phyloP scores from a whole-genome alignment of 208 protist genomes.

The Leishmania major region DNA sequence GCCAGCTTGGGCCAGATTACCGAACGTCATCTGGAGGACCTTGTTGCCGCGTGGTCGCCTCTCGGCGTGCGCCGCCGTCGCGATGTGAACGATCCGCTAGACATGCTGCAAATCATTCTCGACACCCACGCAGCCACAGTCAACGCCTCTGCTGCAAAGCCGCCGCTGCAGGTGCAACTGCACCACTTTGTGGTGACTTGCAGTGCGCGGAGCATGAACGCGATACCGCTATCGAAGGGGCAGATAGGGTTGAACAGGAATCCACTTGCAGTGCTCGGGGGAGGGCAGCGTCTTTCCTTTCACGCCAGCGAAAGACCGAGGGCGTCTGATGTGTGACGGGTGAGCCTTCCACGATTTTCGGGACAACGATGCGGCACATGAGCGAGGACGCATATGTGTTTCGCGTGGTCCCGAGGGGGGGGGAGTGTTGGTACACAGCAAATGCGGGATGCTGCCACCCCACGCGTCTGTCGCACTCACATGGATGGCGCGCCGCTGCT shows the following conservation, averaged over 20 bases:
- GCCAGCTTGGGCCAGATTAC: neutral
- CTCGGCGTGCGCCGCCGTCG: slow-evolving; percentile 44
- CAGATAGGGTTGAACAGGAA: neutral
- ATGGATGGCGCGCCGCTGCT: neutral
- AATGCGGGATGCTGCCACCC: neutral
- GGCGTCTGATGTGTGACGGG: neutral
- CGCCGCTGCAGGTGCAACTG: slow-evolving; percentile 59
- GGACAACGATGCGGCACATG: neutral
- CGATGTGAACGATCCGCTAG: slow-evolving; percentile 51
- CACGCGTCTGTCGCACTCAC: neutral
- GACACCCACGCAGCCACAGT: slow-evolving; percentile 13
- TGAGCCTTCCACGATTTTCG: neutral
- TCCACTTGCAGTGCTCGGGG: neutral
- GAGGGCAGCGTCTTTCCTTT: neutral
- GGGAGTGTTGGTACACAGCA: neutral
- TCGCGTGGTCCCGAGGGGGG: neutral
- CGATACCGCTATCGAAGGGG: slow-evolving; percentile 7
- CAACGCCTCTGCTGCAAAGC: neutral
- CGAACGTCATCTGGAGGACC: neutral
- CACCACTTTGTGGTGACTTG: slow-evolving; percentile 82
- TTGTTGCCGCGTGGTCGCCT: slow-evolving; percentile 23
- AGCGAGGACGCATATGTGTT: neutral
- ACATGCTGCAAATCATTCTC: slow-evolving; percentile 50
- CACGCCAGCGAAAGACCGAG: neutral
- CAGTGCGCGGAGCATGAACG: slow-evolving; percentile 71